Conservation (phyloP, 768 basidiomycete genomes). For the Lentinula aciculospora region DNA sequence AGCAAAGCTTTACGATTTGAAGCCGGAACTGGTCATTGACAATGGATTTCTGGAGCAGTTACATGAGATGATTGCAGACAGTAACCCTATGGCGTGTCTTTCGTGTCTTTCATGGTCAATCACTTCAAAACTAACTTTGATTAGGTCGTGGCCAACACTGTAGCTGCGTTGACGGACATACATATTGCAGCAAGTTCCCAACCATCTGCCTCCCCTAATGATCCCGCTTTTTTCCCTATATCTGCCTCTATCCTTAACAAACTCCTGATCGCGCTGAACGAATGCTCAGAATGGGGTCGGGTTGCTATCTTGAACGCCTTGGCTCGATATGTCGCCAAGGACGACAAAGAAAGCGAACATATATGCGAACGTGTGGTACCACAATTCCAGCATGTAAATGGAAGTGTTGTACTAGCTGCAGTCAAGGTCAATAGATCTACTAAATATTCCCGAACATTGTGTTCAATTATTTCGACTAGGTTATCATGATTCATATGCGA, state of each 20-base stretch:
- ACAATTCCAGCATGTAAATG: constrained; percentile 97
- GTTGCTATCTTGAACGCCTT: constrained; percentile 89
- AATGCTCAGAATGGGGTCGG: constrained; percentile 98
- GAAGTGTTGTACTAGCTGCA: constrained; percentile 93
- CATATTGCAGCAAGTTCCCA: constrained; percentile 64
- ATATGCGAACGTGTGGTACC: constrained; percentile 98
- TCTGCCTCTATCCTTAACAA: constrained; percentile 82
- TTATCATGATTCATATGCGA: constrained; percentile 97
- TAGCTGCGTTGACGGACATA: constrained; percentile 90
- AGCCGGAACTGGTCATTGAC: constrained; percentile 91
- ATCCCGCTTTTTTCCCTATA: constrained; percentile 73
- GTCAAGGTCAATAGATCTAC: constrained; percentile 62
- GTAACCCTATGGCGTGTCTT: constrained; percentile 88
- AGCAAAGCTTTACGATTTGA: constrained; percentile 95
- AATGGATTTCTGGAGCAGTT: constrained; percentile 89
- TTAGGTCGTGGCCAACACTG: constrained; percentile 96
- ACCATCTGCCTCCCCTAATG: constrained; percentile 46
- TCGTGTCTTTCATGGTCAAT: neutral
- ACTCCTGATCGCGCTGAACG: constrained; percentile 90
- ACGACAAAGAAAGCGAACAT: constrained; percentile 95
- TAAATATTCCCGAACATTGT: neutral
- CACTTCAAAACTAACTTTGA: neutral
- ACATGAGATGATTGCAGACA: constrained; percentile 90
- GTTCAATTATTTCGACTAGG: constrained; percentile 37
- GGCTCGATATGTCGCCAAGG: constrained; percentile 74